Base-by-base conservation (phyloP, 352 stramenopile species). In the Peronospora tabacina region DNA sequence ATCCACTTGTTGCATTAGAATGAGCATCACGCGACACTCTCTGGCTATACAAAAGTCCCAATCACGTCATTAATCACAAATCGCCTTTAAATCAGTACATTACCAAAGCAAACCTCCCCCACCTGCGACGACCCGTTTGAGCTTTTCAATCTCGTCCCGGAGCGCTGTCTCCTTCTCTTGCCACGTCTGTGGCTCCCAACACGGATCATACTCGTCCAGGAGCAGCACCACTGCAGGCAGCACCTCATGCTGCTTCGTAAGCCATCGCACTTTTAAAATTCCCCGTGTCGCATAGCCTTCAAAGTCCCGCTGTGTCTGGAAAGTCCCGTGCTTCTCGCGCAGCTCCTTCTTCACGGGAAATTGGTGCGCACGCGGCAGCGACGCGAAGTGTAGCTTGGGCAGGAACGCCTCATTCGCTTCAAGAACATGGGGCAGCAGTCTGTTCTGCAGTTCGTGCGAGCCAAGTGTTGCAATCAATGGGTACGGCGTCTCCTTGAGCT, bases 401-500 rank as follows among this genome's bases (percentile, higher is more conserved):
- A 88, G 67, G 39, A 87, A 91, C 58, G 90, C 81, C 36, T 91
- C 82, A 49, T 94, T 94, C 43, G 85, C 64, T 9, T 63, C 66
- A 35, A 80, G 77, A 51, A 92, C 55, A 17, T 74, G 62, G 28
- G 69, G 64, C 22, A 92, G 64, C 20, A 92, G 69, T 57, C 84
- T 84, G n/a, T 55, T 35, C 59, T 92, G 81, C 46, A 91, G 61
- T 47, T 91, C 79, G 13, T 68, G 76, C 41, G 72, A 57, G n/a
- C 83, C 81, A 15, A 94, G 64, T 52, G 74, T 75, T 51, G 79
- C 81, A 29, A 94, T 79, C 35, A 94, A 68, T 63, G 83, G 83
- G 61, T 87, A 85, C 64, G 83, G 83, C 59, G 75, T 88, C 72
- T 94, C 82, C 62, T 87, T 89, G 51, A 92, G 70, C 73, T 94